Base-by-base conservation (phyloP, 2,329 filamentous ascomycete species). In the Eutypella sp. region DNA sequence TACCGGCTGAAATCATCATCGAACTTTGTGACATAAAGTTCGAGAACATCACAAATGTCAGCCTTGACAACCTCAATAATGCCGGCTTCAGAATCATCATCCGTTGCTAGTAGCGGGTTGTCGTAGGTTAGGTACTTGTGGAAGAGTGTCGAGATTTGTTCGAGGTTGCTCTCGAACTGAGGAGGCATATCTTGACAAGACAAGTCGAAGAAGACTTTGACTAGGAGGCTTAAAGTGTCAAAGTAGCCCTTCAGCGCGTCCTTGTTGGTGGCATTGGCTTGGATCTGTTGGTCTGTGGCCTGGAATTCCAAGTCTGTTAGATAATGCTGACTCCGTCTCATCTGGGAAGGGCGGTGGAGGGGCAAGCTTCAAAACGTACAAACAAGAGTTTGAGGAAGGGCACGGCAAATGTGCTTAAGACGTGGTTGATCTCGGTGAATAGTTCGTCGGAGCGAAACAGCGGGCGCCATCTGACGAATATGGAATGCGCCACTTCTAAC, bases 161-260 rank as follows among this genome's bases (percentile, higher is more conserved):
- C 69, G 18, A 99, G 77, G 61, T 95, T 87, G 54, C 95, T 86
- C 72, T 99, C 93, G 65, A 99, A 95, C 56, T 93, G 84, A 2
- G 92, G 91, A 15, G 93, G 90, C 57, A 99, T 78, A 66, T 99
- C 93, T 65, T 99, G 95, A 63, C 85, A 96, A n/a, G 91, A 96
- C 43, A 99, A 82, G 67, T 99, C 95, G 70, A 93, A 93, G 63
- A 97, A 83, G 41, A 99, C 83, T 72, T 95, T 95, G 57, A 96
- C 76, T 56, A 95, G 81, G 43, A 97, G 76, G 64, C 92, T 91
- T 52, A 99, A 76, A 3, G 90, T 89, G 53, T 87, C 83, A 57
- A 96, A 91, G 64, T 89, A 87, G 55, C 82, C 81, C 60, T 84
- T 82, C 38, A 99, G 76, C 15, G 76, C 80, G 5, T 78, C 79